A percentile compares a stretch with the other conserved stretches of the same genome.
These are phyloP conservation scores for Phytopythium delawarense DNA, from an alignment of 352 stramenopile genomes.

Conservation along the genomic window DNA sequence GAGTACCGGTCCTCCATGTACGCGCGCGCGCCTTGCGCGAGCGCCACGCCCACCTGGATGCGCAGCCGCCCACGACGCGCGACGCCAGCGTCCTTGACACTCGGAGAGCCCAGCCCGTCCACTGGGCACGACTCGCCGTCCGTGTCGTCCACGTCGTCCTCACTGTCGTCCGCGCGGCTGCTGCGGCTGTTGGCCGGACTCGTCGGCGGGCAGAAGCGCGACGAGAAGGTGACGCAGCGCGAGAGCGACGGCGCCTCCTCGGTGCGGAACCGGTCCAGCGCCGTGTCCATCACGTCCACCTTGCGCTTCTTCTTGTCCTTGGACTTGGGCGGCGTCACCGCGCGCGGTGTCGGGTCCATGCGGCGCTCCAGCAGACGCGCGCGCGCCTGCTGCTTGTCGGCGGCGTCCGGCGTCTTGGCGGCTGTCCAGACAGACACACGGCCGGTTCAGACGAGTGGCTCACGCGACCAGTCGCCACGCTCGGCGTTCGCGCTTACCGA, in stretches of 20 bases:
- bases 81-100: neutral
- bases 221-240: conserved; percentile 51
- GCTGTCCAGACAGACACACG: conserved; percentile 2
- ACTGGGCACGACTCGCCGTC: conserved; percentile 8
- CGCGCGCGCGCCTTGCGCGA: conserved; percentile 54
- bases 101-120: neutral
- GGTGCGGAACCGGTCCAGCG: conserved; percentile 49
- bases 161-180: conserved; percentile 10
- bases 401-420: conserved; percentile 3
- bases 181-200: conserved; percentile 11
- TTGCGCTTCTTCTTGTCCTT: conserved; percentile 56
- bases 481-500: conserved; percentile 18
- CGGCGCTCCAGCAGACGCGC: conserved; percentile 14
- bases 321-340: conserved; percentile 35
- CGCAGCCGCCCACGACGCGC: conserved; percentile 21
- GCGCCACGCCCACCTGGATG: conserved; percentile 42
- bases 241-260: conserved; percentile 19
- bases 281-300: conserved; percentile 54
- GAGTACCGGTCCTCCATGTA: conserved; percentile 84
- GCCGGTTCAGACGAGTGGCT: neutral
- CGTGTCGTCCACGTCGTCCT: conserved; percentile 9
- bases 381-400: conserved; percentile 17
- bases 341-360: conserved; percentile 27
- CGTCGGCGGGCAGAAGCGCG: conserved; percentile 22
- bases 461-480: neutral